A percentile compares a stretch with the other conserved stretches of the same genome.
Evolutionary conservation across 1,284 basidiomycete genomes (phyloP).

Genomic region (Stereum hirsutum): DNA sequence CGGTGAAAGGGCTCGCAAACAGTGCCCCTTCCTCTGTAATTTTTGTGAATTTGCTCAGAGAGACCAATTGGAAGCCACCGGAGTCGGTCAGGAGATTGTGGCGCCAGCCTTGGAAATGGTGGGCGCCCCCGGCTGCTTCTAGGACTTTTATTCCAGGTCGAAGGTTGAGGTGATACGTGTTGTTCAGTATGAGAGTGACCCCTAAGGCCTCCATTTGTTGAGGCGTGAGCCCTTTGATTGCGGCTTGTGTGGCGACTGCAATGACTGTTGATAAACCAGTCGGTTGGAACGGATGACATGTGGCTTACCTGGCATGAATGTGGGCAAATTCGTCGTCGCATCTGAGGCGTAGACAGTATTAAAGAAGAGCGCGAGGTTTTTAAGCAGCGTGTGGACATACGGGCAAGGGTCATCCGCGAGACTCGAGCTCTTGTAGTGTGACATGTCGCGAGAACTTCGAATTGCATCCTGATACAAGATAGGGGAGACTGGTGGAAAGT

Average conservation of each 20-base stretch:
- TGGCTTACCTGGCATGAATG: constrained; percentile 95
- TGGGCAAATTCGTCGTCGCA: constrained; percentile 72
- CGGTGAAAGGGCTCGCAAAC: constrained; percentile 75
- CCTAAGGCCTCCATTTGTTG: constrained; percentile 77
- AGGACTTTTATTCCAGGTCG: constrained; percentile 69
- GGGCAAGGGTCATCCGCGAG: constrained; percentile 64
- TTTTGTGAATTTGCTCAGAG: constrained; percentile 71
- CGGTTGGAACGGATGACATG: too few relatives aligned
- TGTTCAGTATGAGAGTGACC: constrained; percentile 73
- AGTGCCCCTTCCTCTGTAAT: constrained; percentile 82
- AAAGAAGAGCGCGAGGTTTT: constrained; percentile 1
- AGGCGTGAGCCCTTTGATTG: constrained; percentile 79
- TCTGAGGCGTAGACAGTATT: constrained; percentile 33
- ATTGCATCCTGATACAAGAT: constrained; percentile 46
- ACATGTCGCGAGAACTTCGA: constrained; percentile 71
- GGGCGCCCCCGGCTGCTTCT: constrained; percentile 67
- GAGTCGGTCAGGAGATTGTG: constrained; percentile 79
- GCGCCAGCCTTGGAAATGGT: constrained; percentile 79
- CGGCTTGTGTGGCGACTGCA: constrained; percentile 85
- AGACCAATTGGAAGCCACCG: constrained; percentile 82
- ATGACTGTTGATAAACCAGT: constrained; percentile 84
- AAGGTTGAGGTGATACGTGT: constrained; percentile 79
- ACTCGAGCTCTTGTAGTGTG: constrained; percentile 71
- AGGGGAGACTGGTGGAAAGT: too few relatives aligned
- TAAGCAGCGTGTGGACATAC: constrained; percentile 28